Base-by-base conservation (phyloP, 108 stramenopile species). In the Cylindrotheca closterium region DNA sequence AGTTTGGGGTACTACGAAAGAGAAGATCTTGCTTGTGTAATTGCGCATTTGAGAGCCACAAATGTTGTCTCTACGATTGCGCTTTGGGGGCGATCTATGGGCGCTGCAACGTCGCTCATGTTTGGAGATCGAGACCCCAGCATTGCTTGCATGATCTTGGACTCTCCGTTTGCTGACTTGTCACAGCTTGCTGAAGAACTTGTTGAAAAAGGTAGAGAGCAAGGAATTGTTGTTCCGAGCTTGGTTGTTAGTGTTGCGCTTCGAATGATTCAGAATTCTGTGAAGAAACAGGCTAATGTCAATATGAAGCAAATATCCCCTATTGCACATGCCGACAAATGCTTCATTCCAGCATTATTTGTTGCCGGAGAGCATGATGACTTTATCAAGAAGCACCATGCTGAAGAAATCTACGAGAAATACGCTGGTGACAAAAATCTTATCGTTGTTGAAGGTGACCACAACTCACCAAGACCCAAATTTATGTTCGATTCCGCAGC, bases 71-170 rank as follows among this genome's bases (percentile, higher is more conserved):
- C 78, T 29, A 95, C 94, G 15, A 96, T 99, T 73, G 99, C 95
- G 17, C 69, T 99, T 5, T 99, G 99, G 99, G 99, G 99, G 22
- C 80, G 99, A 51, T 86, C 83, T 29, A 99, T 99, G 99, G 99
- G 99, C 37, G 99, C 99, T 49, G 99, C 96, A 25, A 99, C 98
- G 15, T 93, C 98, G 1, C 81, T 99, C 31, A 85, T 99, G 92
- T 97, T 98, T 77, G 95, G 93, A 3, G 92, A 96, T 67, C 78
- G 97, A n/a, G 98, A 98, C 74, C 95, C 97, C n/a, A 81, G 78
- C 58, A 97, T 97, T 63, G 94, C 94, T 28, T 92, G 88, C 55
- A 98, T 98, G 96, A 91, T 99, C 56, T 77, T 98, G 37, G 99
- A 99, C 68, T 92, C 90, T 7, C 83, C 99, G 19, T 99, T 99